Evolutionary conservation across 176 grass and related monocot genomes (phyloP), one percentile per base, ranked within the genome.

Genomic region (Otatea glauca): DNA sequence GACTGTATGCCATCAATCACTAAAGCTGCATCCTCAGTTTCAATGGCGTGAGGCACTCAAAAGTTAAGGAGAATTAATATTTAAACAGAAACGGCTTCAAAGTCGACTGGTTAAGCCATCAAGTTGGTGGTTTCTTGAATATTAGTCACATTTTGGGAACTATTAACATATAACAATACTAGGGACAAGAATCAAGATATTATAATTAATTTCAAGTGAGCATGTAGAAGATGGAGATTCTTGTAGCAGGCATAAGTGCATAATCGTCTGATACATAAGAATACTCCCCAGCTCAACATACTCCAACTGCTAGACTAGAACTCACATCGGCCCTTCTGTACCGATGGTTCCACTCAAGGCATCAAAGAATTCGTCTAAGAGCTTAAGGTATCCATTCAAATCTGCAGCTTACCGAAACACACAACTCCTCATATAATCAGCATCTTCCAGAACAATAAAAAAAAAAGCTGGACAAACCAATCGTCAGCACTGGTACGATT

Each of bases 51-150:
- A 56, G 25, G 60, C 5, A 6, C 77, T 67, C 16, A 48, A 32
- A 47, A 43, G 54, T 66, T 10, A 4, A 35, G 25, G 11, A 1
- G 3, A 9, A n/a, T 63, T n/a, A 54, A 72, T 35, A 53, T 18
- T 14, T 71, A 77, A n/a, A 69, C 7, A 21, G 13, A 70, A 15
- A 76, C 21, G 38, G 27, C 49, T 81, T 43, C 32, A 69, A 76
- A 45, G 77, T 70, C 83, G 78, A 73, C 29, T 47, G 48, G 54
- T 35, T 66, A 24, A 75, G 66, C 74, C 58, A 71, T 86, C 45
- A 39, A 55, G 44, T 86, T 65, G 37, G 55, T 66, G 3, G 38
- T 5, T 20, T 29, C 21, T 38, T 35, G 25, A 78, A 61, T 15
- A 69, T 54, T 29, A 70, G 13, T 70, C 63, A 69, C 24, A 61